Conservation (phyloP, 2,329 filamentous ascomycete genomes). For the Juglanconis oblonga region DNA sequence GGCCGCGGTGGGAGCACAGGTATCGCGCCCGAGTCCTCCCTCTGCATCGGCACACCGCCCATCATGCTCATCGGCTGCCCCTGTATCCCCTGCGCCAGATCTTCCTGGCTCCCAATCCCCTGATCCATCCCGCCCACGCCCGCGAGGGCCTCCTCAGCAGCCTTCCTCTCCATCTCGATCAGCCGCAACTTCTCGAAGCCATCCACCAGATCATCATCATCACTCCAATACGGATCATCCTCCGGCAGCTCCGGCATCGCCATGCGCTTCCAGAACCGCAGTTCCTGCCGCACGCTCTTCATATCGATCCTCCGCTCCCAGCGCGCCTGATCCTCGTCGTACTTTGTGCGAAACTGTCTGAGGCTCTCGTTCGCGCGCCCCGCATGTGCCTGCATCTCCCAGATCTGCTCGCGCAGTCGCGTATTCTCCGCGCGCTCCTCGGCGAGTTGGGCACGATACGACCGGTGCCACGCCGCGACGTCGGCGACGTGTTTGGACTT, state of each 20-base stretch:
- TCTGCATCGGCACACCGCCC: constrained; percentile 43
- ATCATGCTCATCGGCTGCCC: constrained; percentile 27
- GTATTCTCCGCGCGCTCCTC: constrained; percentile 64
- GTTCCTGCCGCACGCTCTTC: constrained; percentile 52
- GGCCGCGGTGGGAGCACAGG: constrained; percentile 38
- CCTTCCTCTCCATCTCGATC: constrained; percentile 46
- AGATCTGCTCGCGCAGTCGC: constrained; percentile 62
- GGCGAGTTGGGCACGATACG: constrained; percentile 62
- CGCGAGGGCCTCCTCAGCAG: constrained; percentile 36
- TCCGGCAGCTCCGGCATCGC: constrained; percentile 60
- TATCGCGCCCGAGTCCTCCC: constrained; percentile 29
- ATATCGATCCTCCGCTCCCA: constrained; percentile 54
- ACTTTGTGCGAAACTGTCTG: constrained; percentile 53
- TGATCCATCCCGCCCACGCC: constrained; percentile 10
- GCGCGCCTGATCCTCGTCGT: constrained; percentile 53
- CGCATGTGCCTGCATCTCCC: constrained; percentile 63
- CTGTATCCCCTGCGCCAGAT: constrained; percentile 23
- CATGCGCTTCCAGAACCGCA: constrained; percentile 65
- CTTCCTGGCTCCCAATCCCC: constrained; percentile 17
- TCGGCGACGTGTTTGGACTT: constrained; percentile 61
- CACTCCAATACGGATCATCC: constrained; percentile 60
- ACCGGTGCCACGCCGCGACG: constrained; percentile 62
- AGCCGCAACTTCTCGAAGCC: constrained; percentile 56
- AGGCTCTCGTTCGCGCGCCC: constrained; percentile 55
- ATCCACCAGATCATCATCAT: constrained; percentile 64